These are phyloP conservation scores for Pneumocystis jirovecii DNA, from an alignment of 1,139 yeast species.

Conservation along the genomic window DNA sequence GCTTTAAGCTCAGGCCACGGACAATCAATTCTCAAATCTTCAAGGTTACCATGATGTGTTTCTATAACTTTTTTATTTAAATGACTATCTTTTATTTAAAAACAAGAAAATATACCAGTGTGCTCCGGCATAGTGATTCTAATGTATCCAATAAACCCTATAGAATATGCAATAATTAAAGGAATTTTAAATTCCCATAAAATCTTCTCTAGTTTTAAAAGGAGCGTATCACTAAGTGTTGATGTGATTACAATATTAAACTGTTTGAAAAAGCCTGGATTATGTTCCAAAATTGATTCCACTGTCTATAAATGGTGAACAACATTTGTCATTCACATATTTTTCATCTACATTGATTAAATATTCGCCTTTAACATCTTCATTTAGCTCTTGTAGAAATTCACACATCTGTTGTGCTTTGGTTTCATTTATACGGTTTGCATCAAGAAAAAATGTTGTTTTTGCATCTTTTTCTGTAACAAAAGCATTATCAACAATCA, in stretches of 20 bases:
- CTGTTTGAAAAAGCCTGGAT: constrained; percentile 32
- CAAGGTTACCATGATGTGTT: constrained; percentile 53
- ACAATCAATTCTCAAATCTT: constrained; percentile 51
- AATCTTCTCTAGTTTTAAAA: constrained; percentile 23
- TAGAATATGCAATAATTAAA: constrained; percentile 35
- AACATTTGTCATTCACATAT: constrained; percentile 16
- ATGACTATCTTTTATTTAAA: neutral
- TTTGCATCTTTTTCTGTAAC: constrained; percentile 36
- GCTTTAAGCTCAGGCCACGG: constrained; percentile 64
- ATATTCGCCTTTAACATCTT: constrained; percentile 36
- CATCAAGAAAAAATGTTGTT: constrained; percentile 48
- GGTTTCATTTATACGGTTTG: constrained; percentile 32
- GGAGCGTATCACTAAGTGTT: constrained; percentile 11
- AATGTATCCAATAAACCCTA: constrained; percentile 59
- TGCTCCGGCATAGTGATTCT: constrained; percentile 40
- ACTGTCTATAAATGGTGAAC: constrained; percentile 2
- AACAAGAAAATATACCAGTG: constrained; percentile 21
- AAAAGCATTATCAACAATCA: constrained; percentile 37
- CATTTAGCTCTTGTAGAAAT: constrained; percentile 43
- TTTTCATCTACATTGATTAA: constrained; percentile 17
- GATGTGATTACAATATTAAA: constrained; percentile 43
- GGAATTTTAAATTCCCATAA: constrained; percentile 40
- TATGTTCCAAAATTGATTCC: constrained; percentile 9
- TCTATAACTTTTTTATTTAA: constrained; percentile 35
- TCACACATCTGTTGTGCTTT: constrained; percentile 30